Base-by-base conservation (phyloP, 805 yeast species). In the Candida argentea region DNA sequence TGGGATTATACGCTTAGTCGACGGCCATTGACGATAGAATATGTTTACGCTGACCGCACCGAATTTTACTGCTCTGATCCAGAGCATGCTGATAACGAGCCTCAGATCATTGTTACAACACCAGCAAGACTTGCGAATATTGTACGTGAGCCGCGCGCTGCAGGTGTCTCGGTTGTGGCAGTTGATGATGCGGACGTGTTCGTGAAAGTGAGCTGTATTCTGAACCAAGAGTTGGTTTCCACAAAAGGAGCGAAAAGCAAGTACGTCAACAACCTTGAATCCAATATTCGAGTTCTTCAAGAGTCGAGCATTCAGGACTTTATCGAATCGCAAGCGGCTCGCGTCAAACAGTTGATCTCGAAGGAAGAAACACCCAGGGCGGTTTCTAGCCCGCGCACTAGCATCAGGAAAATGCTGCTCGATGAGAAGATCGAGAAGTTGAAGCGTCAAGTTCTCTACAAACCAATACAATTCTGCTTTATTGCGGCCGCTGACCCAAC, bases 391-490 rank as follows among this genome's bases (percentile, higher is more conserved):
- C 10, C 10, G 9, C 9, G 10, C 10, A 18, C 20, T 18, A 18
- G 20, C 10, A 8, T 10, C 7, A 18, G 10, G 10, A 18, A 18
- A 10, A 10, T 8, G 7, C 9, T 10, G 20, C 20, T 29, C 9
- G 26, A 38, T 13, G 35, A 30, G 23, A 32, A 27, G 21, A 14
- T 42, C 4, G 31, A 33, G 21, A 38, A 40, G 23, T 27, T 33
- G 9, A 36, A 33, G 28, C 30, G 50, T 14, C 34, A 35, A 16
- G 29, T 35, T 3, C 34, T 44, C 10, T 46, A 41, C 27, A 48
- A 46, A 25, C 48, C 49, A 11, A 38, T 46, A 8, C 56, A 50
- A 26, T 44, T 31, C 28, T 44, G 48, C 9, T 48, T 51, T 24
- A 24, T 46, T 3, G 33, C 38, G 6, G 35, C 34, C 5, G 22